phyloP scores from a whole-genome alignment of 2,329 filamentous ascomycete species.

The Purpureocillium takamizusanense region DNA sequence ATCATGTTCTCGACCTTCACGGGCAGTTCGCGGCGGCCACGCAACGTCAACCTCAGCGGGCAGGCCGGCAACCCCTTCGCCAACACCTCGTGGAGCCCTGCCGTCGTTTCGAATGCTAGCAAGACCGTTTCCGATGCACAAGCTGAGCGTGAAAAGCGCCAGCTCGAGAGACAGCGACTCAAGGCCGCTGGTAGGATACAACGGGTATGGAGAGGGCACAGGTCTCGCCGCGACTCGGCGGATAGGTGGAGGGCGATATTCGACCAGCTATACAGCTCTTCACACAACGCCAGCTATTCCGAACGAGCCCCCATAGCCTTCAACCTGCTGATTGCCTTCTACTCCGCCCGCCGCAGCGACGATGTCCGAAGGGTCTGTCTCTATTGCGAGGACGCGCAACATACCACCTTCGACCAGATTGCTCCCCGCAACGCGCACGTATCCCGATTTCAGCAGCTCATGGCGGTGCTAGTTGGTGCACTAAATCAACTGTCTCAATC shows the following conservation, averaged over 20 bases:
- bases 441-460: slow-evolving; percentile 24
- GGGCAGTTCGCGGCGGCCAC: slow-evolving; percentile 72
- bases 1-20: slow-evolving; percentile 89
- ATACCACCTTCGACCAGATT: slow-evolving; percentile 25
- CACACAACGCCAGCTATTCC: slow-evolving; percentile 17
- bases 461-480: slow-evolving; percentile 24
- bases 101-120: slow-evolving; percentile 55
- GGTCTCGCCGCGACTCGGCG: slow-evolving; percentile 48
- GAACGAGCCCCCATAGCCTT: slow-evolving; percentile 31
- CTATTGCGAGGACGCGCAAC: slow-evolving; percentile 35
- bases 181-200: slow-evolving; percentile 70
- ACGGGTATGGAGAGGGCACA: slow-evolving; percentile 72
- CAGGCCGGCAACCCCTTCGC: slow-evolving; percentile 74
- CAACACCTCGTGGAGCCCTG: slow-evolving; percentile 47
- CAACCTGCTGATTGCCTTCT: slow-evolving; percentile 40
- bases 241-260: slow-evolving; percentile 50
- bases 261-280: slow-evolving; percentile 46
- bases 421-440: slow-evolving; percentile 17
- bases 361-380: slow-evolving; percentile 39
- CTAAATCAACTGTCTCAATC: slow-evolving; percentile 14
- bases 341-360: slow-evolving; percentile 30
- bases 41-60: slow-evolving; percentile 91
- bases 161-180: slow-evolving; percentile 69
- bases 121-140: slow-evolving; percentile 78
- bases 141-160: slow-evolving; percentile 71